Percentiles rank a stretch among this genome's conserved stretches.
These are phyloP conservation scores for Persicaria maculosa DNA, from an alignment of 148 eudicot genomes.

Conservation along the genomic window DNA sequence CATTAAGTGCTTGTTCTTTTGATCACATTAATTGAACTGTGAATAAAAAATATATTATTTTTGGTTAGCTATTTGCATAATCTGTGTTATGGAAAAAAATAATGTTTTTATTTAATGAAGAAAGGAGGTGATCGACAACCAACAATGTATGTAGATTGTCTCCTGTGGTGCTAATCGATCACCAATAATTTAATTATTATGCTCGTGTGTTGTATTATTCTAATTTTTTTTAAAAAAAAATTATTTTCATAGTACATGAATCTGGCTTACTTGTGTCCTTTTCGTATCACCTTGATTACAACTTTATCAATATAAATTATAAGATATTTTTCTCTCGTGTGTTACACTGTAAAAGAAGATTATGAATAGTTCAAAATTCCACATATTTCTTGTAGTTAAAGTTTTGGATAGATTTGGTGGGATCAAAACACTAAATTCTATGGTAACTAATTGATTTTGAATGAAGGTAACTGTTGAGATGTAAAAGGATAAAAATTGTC, in stretches of 20 bases:
- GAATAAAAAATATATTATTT: not conserved
- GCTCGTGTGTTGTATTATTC: not conserved
- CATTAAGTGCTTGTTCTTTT: not conserved
- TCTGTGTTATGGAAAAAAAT: not conserved
- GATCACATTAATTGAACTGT: constrained; percentile 7
- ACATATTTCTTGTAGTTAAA: too few relatives aligned
- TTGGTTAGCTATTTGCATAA: not conserved
- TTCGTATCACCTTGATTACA: not conserved
- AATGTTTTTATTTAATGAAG: not conserved
- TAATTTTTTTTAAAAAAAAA: not conserved
- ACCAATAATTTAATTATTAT: not conserved
- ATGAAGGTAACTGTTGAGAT: too few relatives aligned
- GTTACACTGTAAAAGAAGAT: too few relatives aligned
- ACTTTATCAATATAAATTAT: too few relatives aligned
- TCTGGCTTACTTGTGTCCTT: not conserved
- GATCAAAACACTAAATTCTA: too few relatives aligned
- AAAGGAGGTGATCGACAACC: not conserved
- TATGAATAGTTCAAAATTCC: too few relatives aligned
- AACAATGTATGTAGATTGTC: not conserved
- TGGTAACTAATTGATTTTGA: too few relatives aligned
- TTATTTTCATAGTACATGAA: not conserved
- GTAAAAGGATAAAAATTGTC: too few relatives aligned
- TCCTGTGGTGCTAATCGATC: not conserved
- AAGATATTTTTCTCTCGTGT: too few relatives aligned
- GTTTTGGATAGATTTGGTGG: too few relatives aligned